Base-by-base conservation (phyloP, 345 rosid species). In the Populus alba region DNA sequence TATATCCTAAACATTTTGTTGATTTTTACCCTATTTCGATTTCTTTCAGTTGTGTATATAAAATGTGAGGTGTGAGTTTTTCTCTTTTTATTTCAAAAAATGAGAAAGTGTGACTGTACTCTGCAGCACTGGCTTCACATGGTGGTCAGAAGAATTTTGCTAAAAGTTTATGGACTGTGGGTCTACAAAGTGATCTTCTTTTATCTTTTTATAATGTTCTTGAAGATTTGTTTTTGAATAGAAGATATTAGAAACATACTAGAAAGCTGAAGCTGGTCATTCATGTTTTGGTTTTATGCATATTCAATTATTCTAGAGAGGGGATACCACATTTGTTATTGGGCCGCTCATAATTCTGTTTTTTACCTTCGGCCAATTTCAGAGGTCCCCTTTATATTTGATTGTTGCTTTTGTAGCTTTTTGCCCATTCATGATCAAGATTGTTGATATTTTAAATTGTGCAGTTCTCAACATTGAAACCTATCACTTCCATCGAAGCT, bases 321-420 rank as follows among this genome's bases (percentile, higher is more conserved):
- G 45, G 61, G 61, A 45, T 57, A 61, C 67, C 31, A 25, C 9
- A 47, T 51, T 41, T 81, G 6, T 47, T 11, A 38, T 38, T 78
- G 84, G 87, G 83, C 76, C 83, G 53, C 79, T 77, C 70, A 45
- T 74, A 18, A 77, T 78, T 83, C 71, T 72, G 45, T 82, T 84
- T 69, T 83, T 78, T 83, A 55, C 75, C 81, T 80, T 33, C 5
- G 69, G 39, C 77, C 35, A 61, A 75, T 78, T 75, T 77, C 74
- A 76, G 78, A 78, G 82, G 68, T 62, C 38, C 25, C 76, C 82
- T 70, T 78, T 75, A 38, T 75, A 68, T 76, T 80, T 57, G n/a
- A 77, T 79, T 79, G 78, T 72, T 79, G 63, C 8, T 73, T 72
- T 15, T 22, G 1, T 45, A 7, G 70, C 76, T 66, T 72, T 79